Base-by-base conservation (phyloP, 257 asterid species). In the Euphrasia confusa region DNA sequence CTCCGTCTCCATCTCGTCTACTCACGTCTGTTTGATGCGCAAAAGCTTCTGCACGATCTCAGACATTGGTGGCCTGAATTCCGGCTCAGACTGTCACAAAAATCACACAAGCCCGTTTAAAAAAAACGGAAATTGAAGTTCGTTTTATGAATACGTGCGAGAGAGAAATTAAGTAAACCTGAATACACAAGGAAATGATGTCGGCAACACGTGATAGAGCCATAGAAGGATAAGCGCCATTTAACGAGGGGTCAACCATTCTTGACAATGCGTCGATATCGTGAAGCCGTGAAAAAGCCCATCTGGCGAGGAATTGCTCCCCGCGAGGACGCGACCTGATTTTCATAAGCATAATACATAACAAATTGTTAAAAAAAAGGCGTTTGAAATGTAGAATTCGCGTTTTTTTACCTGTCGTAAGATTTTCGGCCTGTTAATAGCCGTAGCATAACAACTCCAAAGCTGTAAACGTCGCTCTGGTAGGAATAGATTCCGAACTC, bases 41-140 rank as follows among this genome's bases (percentile, higher is more conserved):
- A 62, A 18, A 35, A 91, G 94, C 76, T 77, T 86, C 59, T 88
- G 90, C 30, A 91, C 96, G 18, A 91, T 88, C 79, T 91, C 98
- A 6, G 96, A 91, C 87, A 91, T 86, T 0, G 98, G 93, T 3
- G 96, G 98, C 72, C 98, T 74, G 82, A 91, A 91, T 71, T 88
- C 98, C 0, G 96, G 98, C 70, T 91, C 95, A 28, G 83, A 74
- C 98, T 91, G 87, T 65, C 61, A 12, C 21, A 55, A 5, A 54
- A 24, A 26, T 37, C 9, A 37, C 42, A 37, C 10, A 0, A 37
- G 10, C 10, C 42, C 3, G 0, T 8, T 8, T 26, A 49, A 49
- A 47, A 47, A 47, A 44, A 2, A 45, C 53, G 18, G 14, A 47
- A 47, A 10, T 5, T 3, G n/a, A 47, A 5, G 6, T 47, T 47